A percentile compares a stretch with the other conserved stretches of the same genome.
phyloP scores from a whole-genome alignment of 805 yeast species.

The Scheffersomyces amazonensis region DNA sequence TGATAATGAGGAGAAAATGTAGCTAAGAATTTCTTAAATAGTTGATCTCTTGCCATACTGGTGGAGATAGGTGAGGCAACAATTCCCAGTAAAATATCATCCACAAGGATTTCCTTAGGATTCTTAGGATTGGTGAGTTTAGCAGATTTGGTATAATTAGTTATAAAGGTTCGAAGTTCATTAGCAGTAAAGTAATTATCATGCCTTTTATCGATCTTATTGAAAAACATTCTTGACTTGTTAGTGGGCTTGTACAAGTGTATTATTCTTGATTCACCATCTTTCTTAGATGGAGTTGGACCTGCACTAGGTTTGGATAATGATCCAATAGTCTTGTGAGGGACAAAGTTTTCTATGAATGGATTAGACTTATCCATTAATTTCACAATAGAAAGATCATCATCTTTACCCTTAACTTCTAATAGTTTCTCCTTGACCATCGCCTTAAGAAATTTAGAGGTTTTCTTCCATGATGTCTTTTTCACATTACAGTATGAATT shows the following conservation, averaged over 20 bases:
- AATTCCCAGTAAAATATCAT: slow-evolving; percentile 43
- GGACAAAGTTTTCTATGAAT: slow-evolving; percentile 56
- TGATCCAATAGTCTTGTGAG: slow-evolving; percentile 46
- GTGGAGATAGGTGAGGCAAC: background rate
- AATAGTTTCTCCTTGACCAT: slow-evolving; percentile 77
- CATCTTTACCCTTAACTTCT: slow-evolving; percentile 79
- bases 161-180: slow-evolving; percentile 54
- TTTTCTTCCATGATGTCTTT: slow-evolving; percentile 86
- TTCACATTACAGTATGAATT: slow-evolving; percentile 56
- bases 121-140: slow-evolving; percentile 50
- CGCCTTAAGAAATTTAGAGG: slow-evolving; percentile 78
- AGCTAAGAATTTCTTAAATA: slow-evolving; percentile 42
- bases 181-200: slow-evolving; percentile 45
- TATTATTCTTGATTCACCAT: slow-evolving; percentile 25
- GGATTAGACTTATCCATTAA: slow-evolving; percentile 45
- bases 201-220: slow-evolving; percentile 34
- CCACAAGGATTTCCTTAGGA: slow-evolving; percentile 53
- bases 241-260: slow-evolving; percentile 57
- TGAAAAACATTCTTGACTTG: slow-evolving; percentile 45
- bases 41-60: slow-evolving; percentile 37
- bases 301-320: slow-evolving; percentile 7
- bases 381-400: slow-evolving; percentile 61
- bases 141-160: slow-evolving; percentile 52
- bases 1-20: slow-evolving; percentile 49
- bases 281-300: slow-evolving; percentile 21